phyloP scores from a whole-genome alignment of 169 alveolate species.

The Amoebophrya sp. region DNA sequence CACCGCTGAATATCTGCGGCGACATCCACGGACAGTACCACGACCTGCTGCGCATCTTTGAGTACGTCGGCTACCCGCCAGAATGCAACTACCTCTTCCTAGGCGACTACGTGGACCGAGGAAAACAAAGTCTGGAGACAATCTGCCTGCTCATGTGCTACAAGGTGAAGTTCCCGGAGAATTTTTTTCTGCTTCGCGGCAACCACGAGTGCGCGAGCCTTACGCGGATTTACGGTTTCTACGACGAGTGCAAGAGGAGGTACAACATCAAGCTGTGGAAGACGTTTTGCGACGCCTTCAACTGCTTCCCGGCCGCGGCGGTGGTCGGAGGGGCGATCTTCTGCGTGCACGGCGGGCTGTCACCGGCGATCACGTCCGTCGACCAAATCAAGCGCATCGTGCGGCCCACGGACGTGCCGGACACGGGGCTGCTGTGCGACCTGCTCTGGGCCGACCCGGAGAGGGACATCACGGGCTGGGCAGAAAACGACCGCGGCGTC shows the following conservation, averaged over 20 bases:
- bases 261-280: constrained; percentile 98
- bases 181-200: constrained; percentile 95
- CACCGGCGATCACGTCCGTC: constrained; percentile 91
- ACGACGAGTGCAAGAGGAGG: constrained; percentile 98
- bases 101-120: constrained; percentile 98
- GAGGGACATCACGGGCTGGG: constrained; percentile 96
- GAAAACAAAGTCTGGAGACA: constrained; percentile 94
- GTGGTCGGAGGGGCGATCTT: constrained; percentile 92
- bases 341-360: constrained; percentile 99
- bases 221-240: constrained; percentile 97
- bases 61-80: constrained; percentile 99
- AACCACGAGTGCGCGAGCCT: constrained; percentile 99
- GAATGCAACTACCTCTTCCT: constrained; percentile 95
- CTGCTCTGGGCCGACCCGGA: constrained; percentile 99
- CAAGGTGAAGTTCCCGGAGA: constrained; percentile 92
- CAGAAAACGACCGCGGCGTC: constrained; percentile 97
- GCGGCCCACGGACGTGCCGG: constrained; percentile 99
- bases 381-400: constrained; percentile 88
- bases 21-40: constrained; percentile 98
- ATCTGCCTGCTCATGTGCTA: constrained; percentile 93
- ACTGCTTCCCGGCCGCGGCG: constrained; percentile 99
- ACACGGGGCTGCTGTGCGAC: constrained; percentile 94
- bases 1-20: constrained; percentile 95
- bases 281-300: constrained; percentile 97
- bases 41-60: constrained; percentile 94